Base-by-base conservation (phyloP, 352 stramenopile species). In the Pythium monospermum region DNA sequence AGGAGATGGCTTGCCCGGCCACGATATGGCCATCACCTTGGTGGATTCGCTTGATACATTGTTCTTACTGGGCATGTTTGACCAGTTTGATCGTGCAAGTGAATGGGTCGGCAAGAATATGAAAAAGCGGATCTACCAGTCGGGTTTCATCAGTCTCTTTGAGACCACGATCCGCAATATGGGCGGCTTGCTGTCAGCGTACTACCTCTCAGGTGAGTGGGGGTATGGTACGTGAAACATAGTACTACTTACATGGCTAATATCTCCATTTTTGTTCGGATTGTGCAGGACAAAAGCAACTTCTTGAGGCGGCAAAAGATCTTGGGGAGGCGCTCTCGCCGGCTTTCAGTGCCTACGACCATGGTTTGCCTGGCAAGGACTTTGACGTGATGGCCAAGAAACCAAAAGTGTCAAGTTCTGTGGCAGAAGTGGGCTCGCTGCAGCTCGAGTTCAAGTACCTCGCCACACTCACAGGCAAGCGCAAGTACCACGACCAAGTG, bases 361-460 rank as follows among this genome's bases (percentile, higher is more conserved):
- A 86, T 37, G 77, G 77, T 4, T 67, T 88, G 10, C 77, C 77
- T 1, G 69, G 66, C 45, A 88, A 88, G 43, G 67, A 86, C 52
- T 88, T 63, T 48, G 75, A 88, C 54, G 64, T 85, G 37, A 53
- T 86, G 55, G 76, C 86, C 60, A 22, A 52, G 42, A 6, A 40
- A 5, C 26, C 30, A 16, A 6, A 43, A 5, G 67, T 71, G 4
- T 46, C 64, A n/a, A 69, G 70, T 28, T 83, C 76, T 7, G 43
- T 91, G 12, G 71, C 82, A 12, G 82, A 91, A 57, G 71, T 81
- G 1, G 78, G 76, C 2, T 83, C 77, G 21, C 59, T 93, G 19
- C 80, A 93, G 41, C 65, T 93, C 38, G 82, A 93, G 51, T 93
- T 91, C 45, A 87, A 91, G 64, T 91, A 86, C 53, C 65, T 93